Conservation (phyloP, 345 rosid genomes). For the Balakata baccata region DNA sequence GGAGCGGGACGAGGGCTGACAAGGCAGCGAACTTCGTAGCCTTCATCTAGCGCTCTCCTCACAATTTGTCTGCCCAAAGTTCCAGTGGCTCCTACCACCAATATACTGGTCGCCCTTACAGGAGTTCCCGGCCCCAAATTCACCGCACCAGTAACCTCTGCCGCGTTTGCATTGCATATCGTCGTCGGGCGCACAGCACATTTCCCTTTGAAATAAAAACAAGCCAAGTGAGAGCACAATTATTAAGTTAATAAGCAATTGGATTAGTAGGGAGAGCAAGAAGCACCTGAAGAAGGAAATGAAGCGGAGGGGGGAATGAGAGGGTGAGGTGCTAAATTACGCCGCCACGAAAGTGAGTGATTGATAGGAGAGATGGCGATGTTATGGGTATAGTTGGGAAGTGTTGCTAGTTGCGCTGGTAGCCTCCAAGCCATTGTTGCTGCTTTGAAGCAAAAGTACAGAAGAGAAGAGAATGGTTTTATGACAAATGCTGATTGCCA, state of each 20-base stretch:
- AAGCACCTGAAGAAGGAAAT: constrained; percentile 20
- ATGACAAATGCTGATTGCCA: no score
- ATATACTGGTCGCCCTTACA: constrained; percentile 64
- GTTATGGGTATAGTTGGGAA: constrained; percentile 27
- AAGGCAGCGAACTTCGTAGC: constrained; percentile 85
- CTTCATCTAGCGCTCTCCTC: constrained; percentile 87
- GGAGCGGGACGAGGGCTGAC: constrained; percentile 92
- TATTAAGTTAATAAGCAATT: no score
- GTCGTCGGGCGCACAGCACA: constrained; percentile 23
- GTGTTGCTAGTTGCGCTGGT: constrained; percentile 49
- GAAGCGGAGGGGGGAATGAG: constrained; percentile 22
- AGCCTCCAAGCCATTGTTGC: constrained; percentile 50
- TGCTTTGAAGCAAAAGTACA: background rate
- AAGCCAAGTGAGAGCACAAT: background rate
- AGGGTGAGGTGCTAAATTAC: constrained; percentile 35
- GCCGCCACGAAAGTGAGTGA: constrained; percentile 41
- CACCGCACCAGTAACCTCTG: constrained; percentile 29
- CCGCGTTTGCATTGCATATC: constrained; percentile 27
- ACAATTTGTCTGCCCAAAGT: constrained; percentile 90
- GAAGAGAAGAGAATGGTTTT: no score
- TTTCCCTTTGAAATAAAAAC: constrained; percentile 22
- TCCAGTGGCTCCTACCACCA: constrained; percentile 89
- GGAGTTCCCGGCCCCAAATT: constrained; percentile 85
- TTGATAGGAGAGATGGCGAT: background rate
- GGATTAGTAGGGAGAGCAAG: no score